Base-by-base conservation (phyloP, 2,329 filamentous ascomycete genomes). In the Fusarium compactum region DNA sequence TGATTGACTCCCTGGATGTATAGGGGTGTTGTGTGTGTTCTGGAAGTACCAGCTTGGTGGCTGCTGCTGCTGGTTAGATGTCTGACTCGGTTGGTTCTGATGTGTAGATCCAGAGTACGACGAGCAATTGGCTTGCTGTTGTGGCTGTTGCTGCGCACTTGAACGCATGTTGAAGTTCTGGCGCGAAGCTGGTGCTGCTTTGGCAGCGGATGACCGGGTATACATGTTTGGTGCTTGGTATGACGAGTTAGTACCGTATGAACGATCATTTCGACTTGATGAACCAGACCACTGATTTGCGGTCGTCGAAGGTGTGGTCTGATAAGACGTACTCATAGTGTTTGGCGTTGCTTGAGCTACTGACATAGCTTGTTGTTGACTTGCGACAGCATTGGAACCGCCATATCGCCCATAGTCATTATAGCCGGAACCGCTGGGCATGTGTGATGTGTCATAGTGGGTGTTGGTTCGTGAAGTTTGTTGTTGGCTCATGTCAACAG, bases 11-110 rank as follows among this genome's bases (percentile, higher is more conserved):
- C 59, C 65, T 8, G 67, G 22, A 14, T 66, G 46, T 58, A 71
- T 70, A 14, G 74, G 69, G 32, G 24, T 52, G 47, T 43, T 72
- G 27, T 68, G 66, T 1, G 68, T 61, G 32, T 70, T 67, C 56
- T 74, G 74, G n/a, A 74, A 78, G 46, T 77, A 77, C 77, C 77
- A 78, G 47, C 59, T 54, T 10, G 50, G n/a, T 18, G 67, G 32
- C 30, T 71, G 55, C 20, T 71, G 58, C 52, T 57, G 70, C 57
- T 74, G 73, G 46, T 58, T 62, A 11, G 59, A 16, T 46, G 63
- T 41, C 32, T 74, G 72, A 12, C 50, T 57, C 32, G 71, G 69
- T 27, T 74, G 60, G n/a, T 66, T 65, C 38, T 73, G 70, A 34
- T 74, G 66, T 30, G 64, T 38, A 43, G 65, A 56, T 5, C 62